phyloP scores from a whole-genome alignment of 257 asterid genomes.

The Solanum neorickii region DNA sequence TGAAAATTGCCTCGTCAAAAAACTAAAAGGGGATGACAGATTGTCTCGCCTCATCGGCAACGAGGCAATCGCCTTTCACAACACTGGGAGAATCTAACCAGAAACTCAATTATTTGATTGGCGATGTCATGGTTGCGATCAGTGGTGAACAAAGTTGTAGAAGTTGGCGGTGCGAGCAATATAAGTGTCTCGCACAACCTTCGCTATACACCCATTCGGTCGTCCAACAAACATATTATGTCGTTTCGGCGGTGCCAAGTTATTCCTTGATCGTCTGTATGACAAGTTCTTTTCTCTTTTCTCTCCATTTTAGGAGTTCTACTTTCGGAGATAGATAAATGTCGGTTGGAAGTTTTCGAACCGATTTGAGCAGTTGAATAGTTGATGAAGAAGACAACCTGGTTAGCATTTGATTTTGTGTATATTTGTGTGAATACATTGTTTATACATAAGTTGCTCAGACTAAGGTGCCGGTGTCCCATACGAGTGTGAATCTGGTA shows the following conservation, averaged over 20 bases:
- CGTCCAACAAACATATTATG: constrained; percentile 49
- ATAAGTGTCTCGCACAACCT: constrained; percentile 50
- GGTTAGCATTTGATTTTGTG: not conserved
- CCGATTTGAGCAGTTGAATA: not conserved
- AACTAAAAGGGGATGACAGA: not conserved
- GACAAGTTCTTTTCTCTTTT: not conserved
- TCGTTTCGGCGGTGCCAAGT: constrained; percentile 58
- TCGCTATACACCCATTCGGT: constrained; percentile 62
- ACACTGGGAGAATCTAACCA: not conserved
- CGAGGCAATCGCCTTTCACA: not conserved
- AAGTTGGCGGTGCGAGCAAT: constrained; percentile 62
- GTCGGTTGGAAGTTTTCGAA: not conserved
- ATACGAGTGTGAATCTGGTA: not conserved
- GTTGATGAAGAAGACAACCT: not conserved
- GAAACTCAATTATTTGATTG: not conserved
- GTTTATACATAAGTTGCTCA: not conserved
- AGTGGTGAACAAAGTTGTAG: constrained; percentile 80
- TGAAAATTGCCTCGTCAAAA: not conserved
- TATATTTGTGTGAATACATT: not conserved
- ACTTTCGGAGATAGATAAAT: not conserved
- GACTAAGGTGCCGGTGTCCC: not conserved
- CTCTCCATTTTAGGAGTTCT: not conserved
- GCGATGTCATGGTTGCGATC: constrained; percentile 83
- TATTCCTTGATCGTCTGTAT: constrained; percentile 40
- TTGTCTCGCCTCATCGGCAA: not conserved